Evolutionary conservation across 23 red algal genomes (phyloP), one percentile per base, ranked within the genome.

Genomic region (Cyanidiococcus yangmingshanensis): DNA sequence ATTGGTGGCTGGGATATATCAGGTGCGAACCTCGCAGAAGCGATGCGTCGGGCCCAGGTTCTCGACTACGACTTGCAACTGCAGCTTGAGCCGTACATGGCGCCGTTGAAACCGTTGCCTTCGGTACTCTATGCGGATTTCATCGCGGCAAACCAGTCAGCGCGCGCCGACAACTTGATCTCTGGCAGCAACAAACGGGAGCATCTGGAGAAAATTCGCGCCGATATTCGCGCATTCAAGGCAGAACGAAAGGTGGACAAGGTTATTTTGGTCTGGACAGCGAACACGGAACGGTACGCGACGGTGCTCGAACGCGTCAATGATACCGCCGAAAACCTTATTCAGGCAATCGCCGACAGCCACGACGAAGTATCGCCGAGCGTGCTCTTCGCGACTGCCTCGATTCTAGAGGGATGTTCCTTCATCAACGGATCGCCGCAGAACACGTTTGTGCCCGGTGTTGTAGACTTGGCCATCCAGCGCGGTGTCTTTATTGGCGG

Each of bases 401-500:
- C 85, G 36, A 91, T 98, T 79, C 82, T 98, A 30, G 94, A 98
- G 68, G 89, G 89, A 29, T 90, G 85, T 67, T 82, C 94, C 1
- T 98, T 90, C 68, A 89, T 98, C 67, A 98, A 98, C 54, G 94
- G 94, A 18, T 89, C 84, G 2, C 94, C 94, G 15, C 94, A 98
- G 63, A 98, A 98, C 79, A 98, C 94, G 0, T 98, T 98, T 83
- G 88, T 98, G 40, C 94, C 94, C n/a, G 94, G 94, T 18, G 82
- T 74, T 59, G 57, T 98, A 21, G 76, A 91, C 41, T 79, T 98
- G 17, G 94, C 94, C 0, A 80, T 89, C 41, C 84, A 84, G 32
- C 67, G 89, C 34, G 74, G 68, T 33, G 88, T 92, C 0, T 98
- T 98, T 58, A 89, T 98, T 39, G 94, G 79, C 17, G 94, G 94